Percentiles rank a stretch among this genome's conserved stretches.
These are phyloP conservation scores for Rhynchosporium agropyri DNA, from an alignment of 2,329 filamentous ascomycete species.

Conservation along the genomic window DNA sequence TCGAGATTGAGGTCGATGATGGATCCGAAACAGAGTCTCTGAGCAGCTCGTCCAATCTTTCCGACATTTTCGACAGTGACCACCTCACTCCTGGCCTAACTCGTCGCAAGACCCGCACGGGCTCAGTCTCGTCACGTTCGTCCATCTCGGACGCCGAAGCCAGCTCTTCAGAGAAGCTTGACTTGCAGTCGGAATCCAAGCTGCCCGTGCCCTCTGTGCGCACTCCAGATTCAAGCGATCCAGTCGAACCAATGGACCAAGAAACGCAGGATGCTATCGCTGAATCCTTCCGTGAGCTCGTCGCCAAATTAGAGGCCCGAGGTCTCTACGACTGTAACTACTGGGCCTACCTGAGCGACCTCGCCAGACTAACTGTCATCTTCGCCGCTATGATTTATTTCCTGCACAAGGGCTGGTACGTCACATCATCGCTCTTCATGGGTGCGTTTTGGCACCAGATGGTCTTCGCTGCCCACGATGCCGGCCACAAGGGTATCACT, in stretches of 20 bases:
- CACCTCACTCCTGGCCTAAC: neutral
- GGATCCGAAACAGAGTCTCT: conserved; percentile 25
- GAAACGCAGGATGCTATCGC: conserved; percentile 58
- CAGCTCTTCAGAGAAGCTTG: conserved; percentile 53
- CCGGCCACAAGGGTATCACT: conserved; percentile 65
- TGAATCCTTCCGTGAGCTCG: conserved; percentile 57
- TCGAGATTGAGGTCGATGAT: conserved; percentile 45
- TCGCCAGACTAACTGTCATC: conserved; percentile 54
- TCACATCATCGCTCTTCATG: conserved; percentile 59
- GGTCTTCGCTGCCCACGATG: conserved; percentile 70
- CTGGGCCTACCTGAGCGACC: conserved; percentile 60
- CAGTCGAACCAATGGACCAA: conserved; percentile 57
- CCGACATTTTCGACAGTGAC: conserved; percentile 1
- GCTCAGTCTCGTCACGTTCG: conserved; percentile 5
- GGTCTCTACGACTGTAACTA: conserved; percentile 63
- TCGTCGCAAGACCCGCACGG: neutral
- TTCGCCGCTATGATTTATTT: conserved; percentile 53
- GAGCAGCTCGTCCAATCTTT: conserved; percentile 38
- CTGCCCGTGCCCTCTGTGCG: neutral
- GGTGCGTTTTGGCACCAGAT: conserved; percentile 70
- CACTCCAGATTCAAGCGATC: conserved; percentile 21
- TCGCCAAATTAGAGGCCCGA: conserved; percentile 55
- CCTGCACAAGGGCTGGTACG: conserved; percentile 56
- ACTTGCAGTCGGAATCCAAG: conserved; percentile 47
- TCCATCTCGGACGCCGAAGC: conserved; percentile 37